Evolutionary conservation across 1,284 basidiomycete genomes (phyloP).

Genomic region (Heterobasidion parviporum): DNA sequence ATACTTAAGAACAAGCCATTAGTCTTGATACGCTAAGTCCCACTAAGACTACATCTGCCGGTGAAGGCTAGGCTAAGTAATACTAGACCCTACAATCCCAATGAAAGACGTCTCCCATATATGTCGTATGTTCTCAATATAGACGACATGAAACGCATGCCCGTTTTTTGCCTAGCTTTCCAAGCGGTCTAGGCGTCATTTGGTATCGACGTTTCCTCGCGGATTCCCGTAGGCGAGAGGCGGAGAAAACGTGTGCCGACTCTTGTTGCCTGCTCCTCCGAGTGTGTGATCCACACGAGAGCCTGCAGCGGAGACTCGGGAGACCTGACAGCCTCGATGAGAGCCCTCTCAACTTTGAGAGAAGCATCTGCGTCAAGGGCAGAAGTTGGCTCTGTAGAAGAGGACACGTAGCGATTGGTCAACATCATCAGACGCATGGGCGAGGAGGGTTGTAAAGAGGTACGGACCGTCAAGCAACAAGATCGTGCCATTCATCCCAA

Average conservation of each 20-base stretch:
- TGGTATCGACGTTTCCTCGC: constrained; percentile 30
- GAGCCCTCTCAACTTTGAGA: constrained; percentile 52
- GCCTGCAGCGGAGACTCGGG: constrained; percentile 52
- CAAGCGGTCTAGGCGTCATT: background rate
- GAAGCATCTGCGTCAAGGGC: constrained; percentile 72
- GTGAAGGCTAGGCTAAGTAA: too few species aligned
- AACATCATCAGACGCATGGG: background rate
- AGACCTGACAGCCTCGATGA: constrained; percentile 44
- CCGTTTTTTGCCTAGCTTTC: background rate
- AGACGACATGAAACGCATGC: too few species aligned
- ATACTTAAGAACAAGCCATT: too few species aligned
- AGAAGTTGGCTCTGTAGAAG: constrained; percentile 72
- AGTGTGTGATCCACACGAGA: constrained; percentile 83
- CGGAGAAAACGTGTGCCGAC: constrained; percentile 66
- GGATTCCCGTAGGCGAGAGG: constrained; percentile 36
- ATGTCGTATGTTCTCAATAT: too few species aligned
- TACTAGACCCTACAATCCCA: too few species aligned
- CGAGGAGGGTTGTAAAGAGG: background rate
- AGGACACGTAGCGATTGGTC: background rate
- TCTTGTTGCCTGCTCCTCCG: constrained; percentile 67
- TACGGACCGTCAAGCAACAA: constrained; percentile 76
- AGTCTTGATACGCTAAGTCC: too few species aligned
- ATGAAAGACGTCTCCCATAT: too few species aligned
- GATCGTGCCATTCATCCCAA: constrained; percentile 69
- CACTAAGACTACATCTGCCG: too few species aligned